Percentiles rank a stretch among this genome's conserved stretches.
Evolutionary conservation across 257 asterid genomes (phyloP).

Genomic region (Fraxinus excelsior): DNA sequence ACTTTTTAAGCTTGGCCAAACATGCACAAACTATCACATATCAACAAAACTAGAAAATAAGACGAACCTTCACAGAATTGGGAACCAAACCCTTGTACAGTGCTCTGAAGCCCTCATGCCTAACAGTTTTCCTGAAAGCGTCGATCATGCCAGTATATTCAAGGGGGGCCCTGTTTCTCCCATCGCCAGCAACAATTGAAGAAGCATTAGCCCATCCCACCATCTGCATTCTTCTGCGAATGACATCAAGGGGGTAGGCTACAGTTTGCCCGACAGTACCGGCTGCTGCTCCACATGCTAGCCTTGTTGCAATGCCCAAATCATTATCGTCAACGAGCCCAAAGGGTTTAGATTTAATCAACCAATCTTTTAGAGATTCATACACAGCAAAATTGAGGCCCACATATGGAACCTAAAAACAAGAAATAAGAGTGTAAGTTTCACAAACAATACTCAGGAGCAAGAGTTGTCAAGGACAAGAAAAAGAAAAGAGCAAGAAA

Average conservation of each 20-base stretch:
- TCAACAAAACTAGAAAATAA: background rate
- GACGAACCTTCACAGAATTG: constrained; percentile 92
- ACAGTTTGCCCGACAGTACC: constrained; percentile 98
- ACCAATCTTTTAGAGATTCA: constrained; percentile 92
- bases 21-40: background rate
- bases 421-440: constrained; percentile 19
- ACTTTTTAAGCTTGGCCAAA: background rate
- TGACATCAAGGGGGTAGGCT: constrained; percentile 96
- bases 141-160: constrained; percentile 93
- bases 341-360: constrained; percentile 63
- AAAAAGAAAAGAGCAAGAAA: background rate
- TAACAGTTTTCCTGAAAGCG: constrained; percentile 93
- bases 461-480: background rate
- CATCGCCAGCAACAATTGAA: constrained; percentile 80
- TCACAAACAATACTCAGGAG: constrained; percentile 16
- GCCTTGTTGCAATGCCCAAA: constrained; percentile 81
- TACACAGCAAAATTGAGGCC: constrained; percentile 98
- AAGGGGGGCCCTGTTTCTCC: constrained; percentile 63
- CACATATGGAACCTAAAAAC: constrained; percentile 86
- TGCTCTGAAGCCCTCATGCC: constrained; percentile 87
- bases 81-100: constrained; percentile 97
- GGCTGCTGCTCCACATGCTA: constrained; percentile 93
- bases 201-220: constrained; percentile 95
- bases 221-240: constrained; percentile 99
- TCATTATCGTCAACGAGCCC: constrained; percentile 79